A percentile compares a stretch with the other conserved stretches of the same genome.
These are phyloP conservation scores for Pleurotus pulmonarius DNA, from an alignment of 768 basidiomycete genomes.

Conservation along the genomic window DNA sequence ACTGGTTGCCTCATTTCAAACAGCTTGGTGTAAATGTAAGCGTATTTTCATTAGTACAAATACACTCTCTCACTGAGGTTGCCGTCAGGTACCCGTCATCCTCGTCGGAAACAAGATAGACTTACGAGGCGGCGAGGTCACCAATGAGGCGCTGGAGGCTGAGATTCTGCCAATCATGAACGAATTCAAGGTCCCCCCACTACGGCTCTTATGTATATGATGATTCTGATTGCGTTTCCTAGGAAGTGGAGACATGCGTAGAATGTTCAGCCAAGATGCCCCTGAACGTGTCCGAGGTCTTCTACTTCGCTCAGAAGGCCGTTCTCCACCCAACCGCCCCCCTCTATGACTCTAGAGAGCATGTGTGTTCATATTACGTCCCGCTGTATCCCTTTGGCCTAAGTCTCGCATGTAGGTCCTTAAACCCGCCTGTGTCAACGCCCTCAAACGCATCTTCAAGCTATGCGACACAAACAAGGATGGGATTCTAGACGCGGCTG, in stretches of 20 bases:
- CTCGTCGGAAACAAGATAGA: constrained; percentile 99
- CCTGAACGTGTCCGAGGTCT: constrained; percentile 93
- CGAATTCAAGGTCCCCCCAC: constrained; percentile 82
- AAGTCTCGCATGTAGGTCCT: constrained; percentile 52
- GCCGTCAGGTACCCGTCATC: constrained; percentile 84
- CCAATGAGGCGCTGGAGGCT: constrained; percentile 90
- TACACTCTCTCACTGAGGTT: neutral
- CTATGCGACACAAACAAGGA: constrained; percentile 95
- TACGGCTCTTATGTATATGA: constrained; percentile 8
- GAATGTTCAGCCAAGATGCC: constrained; percentile 93
- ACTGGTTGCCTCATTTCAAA: constrained; percentile 95
- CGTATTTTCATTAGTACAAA: neutral
- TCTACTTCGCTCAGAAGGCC: constrained; percentile 98
- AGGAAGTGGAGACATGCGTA: constrained; percentile 99
- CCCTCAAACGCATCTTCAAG: constrained; percentile 92
- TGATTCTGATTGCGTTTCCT: constrained; percentile 10
- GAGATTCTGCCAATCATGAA: constrained; percentile 97
- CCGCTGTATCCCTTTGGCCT: constrained; percentile 10
- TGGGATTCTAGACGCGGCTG: constrained; percentile 81
- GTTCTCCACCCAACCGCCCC: constrained; percentile 96
- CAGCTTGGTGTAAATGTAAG: constrained; percentile 92
- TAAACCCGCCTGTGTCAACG: constrained; percentile 88
- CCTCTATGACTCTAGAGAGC: constrained; percentile 93
- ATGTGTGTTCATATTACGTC: constrained; percentile 46
- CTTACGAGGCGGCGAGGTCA: constrained; percentile 86